Evolutionary conservation across 331 rosid species (phyloP).

Genomic region (Cydonia oblonga): DNA sequence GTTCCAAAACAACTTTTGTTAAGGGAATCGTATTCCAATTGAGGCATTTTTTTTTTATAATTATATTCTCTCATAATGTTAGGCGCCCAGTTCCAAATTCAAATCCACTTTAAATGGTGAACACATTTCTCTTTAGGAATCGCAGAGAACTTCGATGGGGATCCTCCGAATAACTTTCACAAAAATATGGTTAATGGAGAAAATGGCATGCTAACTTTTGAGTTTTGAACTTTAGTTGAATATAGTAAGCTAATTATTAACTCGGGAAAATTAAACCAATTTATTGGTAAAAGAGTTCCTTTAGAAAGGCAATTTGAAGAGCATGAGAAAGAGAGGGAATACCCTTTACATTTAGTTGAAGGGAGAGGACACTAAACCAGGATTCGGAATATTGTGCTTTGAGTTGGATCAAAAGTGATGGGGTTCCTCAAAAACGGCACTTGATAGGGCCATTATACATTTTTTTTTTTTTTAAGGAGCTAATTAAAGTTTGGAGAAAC

Average conservation of each 20-base stretch:
- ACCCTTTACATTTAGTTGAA: not conserved
- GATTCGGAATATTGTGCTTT: not conserved
- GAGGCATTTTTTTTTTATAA: not conserved
- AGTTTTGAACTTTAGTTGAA: not conserved
- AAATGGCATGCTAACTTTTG: not conserved
- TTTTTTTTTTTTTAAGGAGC: not conserved
- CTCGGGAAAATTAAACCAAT: not conserved
- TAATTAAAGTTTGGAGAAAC: not conserved
- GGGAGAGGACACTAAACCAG: not conserved
- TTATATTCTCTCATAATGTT: not conserved
- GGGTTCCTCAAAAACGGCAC: not conserved
- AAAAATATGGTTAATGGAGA: not conserved
- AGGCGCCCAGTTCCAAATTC: slow-evolving; percentile 6
- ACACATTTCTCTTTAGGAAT: not conserved
- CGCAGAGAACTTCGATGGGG: not conserved
- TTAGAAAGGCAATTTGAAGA: not conserved
- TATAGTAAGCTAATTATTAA: not conserved
- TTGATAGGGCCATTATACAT: not conserved
- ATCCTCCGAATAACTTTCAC: not conserved
- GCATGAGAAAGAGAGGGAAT: not conserved
- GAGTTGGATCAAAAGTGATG: not conserved
- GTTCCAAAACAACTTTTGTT: not conserved
- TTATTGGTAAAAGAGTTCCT: not conserved
- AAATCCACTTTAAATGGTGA: not conserved
- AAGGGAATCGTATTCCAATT: slow-evolving; percentile 9